Conservation (phyloP, 371 early-diverging fungal species). For the Neoconidiobolus thromboides region DNA sequence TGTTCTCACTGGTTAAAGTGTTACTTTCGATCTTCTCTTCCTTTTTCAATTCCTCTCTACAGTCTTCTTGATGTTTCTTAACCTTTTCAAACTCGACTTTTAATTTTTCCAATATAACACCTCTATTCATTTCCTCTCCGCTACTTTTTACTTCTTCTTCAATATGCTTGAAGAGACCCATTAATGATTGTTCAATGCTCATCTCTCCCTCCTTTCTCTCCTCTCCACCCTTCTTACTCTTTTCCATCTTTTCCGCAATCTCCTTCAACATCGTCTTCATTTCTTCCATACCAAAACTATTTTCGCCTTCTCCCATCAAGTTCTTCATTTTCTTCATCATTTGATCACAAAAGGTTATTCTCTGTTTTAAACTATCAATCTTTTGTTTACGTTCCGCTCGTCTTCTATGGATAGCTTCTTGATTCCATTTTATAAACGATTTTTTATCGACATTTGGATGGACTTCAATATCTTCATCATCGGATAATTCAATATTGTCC, state of each 20-base stretch:
- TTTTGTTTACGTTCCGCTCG: constrained; percentile 64
- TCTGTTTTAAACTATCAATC: constrained; percentile 35
- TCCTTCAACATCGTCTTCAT: constrained; percentile 12
- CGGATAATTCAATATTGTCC: constrained; percentile 90
- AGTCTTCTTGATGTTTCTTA: not conserved
- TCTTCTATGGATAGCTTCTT: constrained; percentile 71
- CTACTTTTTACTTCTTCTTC: constrained; percentile 2
- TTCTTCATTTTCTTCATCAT: constrained; percentile 22
- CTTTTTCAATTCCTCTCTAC: constrained; percentile 7
- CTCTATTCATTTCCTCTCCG: constrained; percentile 5
- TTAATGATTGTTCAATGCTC: not conserved
- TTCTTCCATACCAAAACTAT: constrained; percentile 10
- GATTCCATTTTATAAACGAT: constrained; percentile 83
- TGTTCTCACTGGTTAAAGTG: constrained; percentile 10
- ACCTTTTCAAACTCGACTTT: not conserved
- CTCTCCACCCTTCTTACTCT: constrained; percentile 6
- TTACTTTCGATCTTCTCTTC: constrained; percentile 7
- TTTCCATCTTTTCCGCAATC: constrained; percentile 7
- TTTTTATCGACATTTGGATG: constrained; percentile 93
- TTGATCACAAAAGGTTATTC: constrained; percentile 31
- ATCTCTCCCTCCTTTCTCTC: constrained; percentile 1
- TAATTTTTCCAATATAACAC: not conserved
- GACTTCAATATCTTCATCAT: constrained; percentile 89
- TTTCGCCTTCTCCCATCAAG: constrained; percentile 9
- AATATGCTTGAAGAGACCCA: not conserved